A percentile compares a stretch with the other conserved stretches of the same genome.
These are phyloP conservation scores for Blastobotrys ciferrii DNA, from an alignment of 1,139 yeast species.

Conservation along the genomic window DNA sequence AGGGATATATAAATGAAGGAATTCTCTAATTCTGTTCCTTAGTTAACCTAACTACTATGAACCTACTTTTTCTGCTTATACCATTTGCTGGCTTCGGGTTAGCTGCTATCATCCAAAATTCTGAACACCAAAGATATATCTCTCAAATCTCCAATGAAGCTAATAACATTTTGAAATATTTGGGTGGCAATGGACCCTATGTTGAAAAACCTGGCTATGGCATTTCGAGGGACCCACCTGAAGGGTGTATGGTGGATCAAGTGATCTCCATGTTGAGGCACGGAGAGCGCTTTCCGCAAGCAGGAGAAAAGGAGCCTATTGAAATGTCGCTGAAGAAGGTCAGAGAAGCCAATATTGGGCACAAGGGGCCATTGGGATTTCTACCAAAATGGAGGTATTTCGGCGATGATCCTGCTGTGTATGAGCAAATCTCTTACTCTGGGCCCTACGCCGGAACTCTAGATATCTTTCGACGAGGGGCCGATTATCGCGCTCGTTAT, in stretches of 20 bases:
- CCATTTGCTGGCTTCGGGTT: background rate
- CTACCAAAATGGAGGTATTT: constrained; percentile 40
- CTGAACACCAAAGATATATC: background rate
- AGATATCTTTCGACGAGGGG: constrained; percentile 34
- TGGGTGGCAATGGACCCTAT: constrained; percentile 17
- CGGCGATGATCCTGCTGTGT: constrained; percentile 31
- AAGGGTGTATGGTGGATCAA: constrained; percentile 55
- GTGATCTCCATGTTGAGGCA: constrained; percentile 64
- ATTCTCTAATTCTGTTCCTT: too few relatives aligned
- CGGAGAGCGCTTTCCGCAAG: constrained; percentile 65
- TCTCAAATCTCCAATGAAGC: constrained; percentile 1
- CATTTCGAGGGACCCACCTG: constrained; percentile 46
- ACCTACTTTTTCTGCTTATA: too few relatives aligned
- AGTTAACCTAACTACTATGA: too few relatives aligned
- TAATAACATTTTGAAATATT: constrained; percentile 6
- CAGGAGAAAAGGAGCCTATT: constrained; percentile 1
- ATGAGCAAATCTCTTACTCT: constrained; percentile 31
- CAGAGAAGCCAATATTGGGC: constrained; percentile 1
- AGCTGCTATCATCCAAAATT: background rate
- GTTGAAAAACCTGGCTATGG: constrained; percentile 31
- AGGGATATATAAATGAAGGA: too few relatives aligned
- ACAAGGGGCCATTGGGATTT: constrained; percentile 39
- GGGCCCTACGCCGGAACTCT: constrained; percentile 41
- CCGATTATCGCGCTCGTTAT: constrained; percentile 37
- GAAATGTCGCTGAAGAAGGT: constrained; percentile 15